phyloP scores from a whole-genome alignment of 2,329 filamentous ascomycete genomes.

The Fusarium concolor region DNA sequence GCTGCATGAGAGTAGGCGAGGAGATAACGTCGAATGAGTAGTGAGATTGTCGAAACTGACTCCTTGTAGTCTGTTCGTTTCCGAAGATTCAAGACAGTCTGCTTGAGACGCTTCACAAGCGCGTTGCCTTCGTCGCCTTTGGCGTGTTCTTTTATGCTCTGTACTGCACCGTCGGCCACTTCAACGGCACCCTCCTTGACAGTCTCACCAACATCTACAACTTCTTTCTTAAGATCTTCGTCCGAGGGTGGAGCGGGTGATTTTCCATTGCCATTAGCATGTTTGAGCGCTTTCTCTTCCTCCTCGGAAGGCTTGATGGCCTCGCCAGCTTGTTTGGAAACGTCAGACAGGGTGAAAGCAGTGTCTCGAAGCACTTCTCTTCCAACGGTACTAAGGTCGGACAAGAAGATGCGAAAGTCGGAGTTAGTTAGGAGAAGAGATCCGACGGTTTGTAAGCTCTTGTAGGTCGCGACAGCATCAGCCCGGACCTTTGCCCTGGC shows the following conservation, averaged over 20 bases:
- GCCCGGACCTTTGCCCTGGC: conserved; percentile 49
- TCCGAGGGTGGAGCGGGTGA: conserved; percentile 60
- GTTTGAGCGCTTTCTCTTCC: conserved; percentile 66
- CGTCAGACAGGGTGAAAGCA: conserved; percentile 80
- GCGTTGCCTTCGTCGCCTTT: conserved; percentile 78
- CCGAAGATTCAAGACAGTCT: conserved; percentile 78
- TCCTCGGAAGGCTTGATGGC: conserved; percentile 75
- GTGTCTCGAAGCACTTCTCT: conserved; percentile 90
- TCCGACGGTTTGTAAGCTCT: conserved; percentile 84
- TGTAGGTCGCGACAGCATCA: conserved; percentile 65
- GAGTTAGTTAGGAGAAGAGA: conserved; percentile 89
- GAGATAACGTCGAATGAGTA: conserved; percentile 82
- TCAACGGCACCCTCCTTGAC: conserved; percentile 65
- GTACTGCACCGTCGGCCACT: conserved; percentile 68
- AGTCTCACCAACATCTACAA: conserved; percentile 64
- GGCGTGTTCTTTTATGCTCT: conserved; percentile 80
- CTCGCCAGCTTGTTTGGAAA: conserved; percentile 79
- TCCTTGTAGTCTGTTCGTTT: conserved; percentile 85
- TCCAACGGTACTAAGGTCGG: conserved; percentile 81
- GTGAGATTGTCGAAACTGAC: conserved; percentile 82
- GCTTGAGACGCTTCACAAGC: conserved; percentile 79
- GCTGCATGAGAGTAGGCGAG: conserved; percentile 79
- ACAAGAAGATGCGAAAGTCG: conserved; percentile 87
- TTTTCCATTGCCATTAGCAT: conserved; percentile 45
- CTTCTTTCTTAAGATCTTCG: conserved; percentile 72